Percentiles rank a stretch among this genome's conserved stretches.
Evolutionary conservation across 352 stramenopile species (phyloP).

Genomic region (Phytophthora tentaculata): DNA sequence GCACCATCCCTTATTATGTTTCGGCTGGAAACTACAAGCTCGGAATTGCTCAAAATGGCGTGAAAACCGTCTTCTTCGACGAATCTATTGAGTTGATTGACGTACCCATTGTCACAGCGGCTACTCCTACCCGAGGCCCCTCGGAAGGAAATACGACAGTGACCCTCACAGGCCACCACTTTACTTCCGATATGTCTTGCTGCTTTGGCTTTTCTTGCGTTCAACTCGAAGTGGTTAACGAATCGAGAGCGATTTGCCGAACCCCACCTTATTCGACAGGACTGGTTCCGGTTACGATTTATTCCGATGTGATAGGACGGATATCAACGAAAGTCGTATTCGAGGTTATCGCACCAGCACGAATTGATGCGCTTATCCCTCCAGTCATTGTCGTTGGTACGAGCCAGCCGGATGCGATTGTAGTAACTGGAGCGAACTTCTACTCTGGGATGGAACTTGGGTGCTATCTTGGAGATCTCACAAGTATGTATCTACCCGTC

Average conservation of each 20-base stretch:
- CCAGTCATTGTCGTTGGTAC: slow-evolving; percentile 38
- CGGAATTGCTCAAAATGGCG: slow-evolving; percentile 35
- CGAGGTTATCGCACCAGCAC: slow-evolving; percentile 22
- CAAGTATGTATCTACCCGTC: background rate
- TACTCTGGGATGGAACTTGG: slow-evolving; percentile 5
- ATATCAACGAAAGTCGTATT: slow-evolving; percentile 30
- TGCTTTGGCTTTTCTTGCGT: slow-evolving; percentile 54
- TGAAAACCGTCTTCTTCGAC: slow-evolving; percentile 20
- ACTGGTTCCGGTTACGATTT: slow-evolving; percentile 23
- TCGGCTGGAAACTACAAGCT: slow-evolving; percentile 26
- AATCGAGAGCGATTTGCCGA: slow-evolving; percentile 30
- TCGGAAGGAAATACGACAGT: slow-evolving; percentile 32
- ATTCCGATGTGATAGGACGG: slow-evolving; percentile 10
- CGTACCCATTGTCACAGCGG: slow-evolving; percentile 24
- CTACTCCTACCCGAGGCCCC: slow-evolving; percentile 33
- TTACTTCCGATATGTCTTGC: slow-evolving; percentile 41
- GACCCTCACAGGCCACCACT: slow-evolving; percentile 31
- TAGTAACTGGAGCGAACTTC: slow-evolving; percentile 38
- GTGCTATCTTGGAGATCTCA: slow-evolving; percentile 38
- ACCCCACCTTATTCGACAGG: slow-evolving; percentile 22
- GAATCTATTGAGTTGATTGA: slow-evolving; percentile 32
- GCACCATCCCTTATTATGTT: slow-evolving; percentile 15
- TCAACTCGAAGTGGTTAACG: slow-evolving; percentile 21
- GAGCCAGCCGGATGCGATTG: slow-evolving; percentile 21
- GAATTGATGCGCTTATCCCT: slow-evolving; percentile 28